Percentiles rank a stretch among this genome's conserved stretches.
These are phyloP conservation scores for Gonium pectorale DNA, from an alignment of 139 green algal genomes.

Conservation along the genomic window DNA sequence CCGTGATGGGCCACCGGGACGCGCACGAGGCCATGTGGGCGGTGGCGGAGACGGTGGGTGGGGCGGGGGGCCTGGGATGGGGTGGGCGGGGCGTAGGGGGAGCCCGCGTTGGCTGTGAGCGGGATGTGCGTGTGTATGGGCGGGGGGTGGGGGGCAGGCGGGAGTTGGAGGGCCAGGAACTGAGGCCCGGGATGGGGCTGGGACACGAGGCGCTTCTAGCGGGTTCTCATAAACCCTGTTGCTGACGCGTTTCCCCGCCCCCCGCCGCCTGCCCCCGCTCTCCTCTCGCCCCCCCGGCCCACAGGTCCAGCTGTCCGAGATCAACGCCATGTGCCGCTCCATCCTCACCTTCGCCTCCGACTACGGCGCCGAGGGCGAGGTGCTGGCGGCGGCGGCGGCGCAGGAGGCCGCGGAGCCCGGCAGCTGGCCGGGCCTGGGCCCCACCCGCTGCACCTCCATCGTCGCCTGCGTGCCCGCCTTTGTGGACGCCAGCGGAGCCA, in stretches of 20 bases:
- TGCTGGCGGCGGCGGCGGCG: constrained; percentile 39
- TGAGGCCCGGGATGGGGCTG: too few relatives aligned
- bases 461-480: constrained; percentile 94
- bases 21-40: constrained; percentile 77
- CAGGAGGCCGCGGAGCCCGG: constrained; percentile 55
- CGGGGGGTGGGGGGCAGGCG: too few relatives aligned
- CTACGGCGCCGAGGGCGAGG: constrained; percentile 77
- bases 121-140: too few relatives aligned
- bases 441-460: constrained; percentile 83
- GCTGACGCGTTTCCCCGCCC: neutral
- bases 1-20: constrained; percentile 75
- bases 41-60: constrained; percentile 68
- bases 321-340: constrained; percentile 78
- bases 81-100: neutral
- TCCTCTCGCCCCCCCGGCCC: neutral
- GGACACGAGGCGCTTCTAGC: too few relatives aligned
- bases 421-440: constrained; percentile 40
- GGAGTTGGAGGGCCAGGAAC: too few relatives aligned
- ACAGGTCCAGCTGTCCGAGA: constrained; percentile 82
- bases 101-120: too few relatives aligned
- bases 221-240: neutral
- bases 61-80: neutral
- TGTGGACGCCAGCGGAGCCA: constrained; percentile 35
- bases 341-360: constrained; percentile 93
- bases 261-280: neutral